Evolutionary conservation across 78 protist species (phyloP), one percentile per base, ranked within the genome.

Genomic region (Tieghemostelium lacteum): DNA sequence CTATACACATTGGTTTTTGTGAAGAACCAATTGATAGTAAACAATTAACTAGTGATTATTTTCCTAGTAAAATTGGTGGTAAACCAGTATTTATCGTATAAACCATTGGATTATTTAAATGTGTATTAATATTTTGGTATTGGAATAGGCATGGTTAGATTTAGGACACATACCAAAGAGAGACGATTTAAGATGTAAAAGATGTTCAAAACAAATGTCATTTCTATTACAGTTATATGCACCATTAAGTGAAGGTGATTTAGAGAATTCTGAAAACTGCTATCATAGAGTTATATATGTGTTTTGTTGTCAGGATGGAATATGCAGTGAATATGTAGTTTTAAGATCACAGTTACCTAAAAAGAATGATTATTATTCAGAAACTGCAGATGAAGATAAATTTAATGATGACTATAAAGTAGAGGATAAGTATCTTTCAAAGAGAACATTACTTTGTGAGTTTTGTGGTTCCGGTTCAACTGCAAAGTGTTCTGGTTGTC

Each of bases 31-130:
- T 58, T 73, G 50, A 83, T 66, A 24, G 58, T 45, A 34, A 61
- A 26, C 72, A 83, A 58, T 29, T 83, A n/a, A 83, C 76, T 12
- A 60, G 74, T 42, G 75, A 83, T 69, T 83, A 40, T 29, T 83
- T 83, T 14, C 91, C 91, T 39, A 69, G 61, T 58, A 83, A 83
- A 45, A 50, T 83, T 69, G 91, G 91, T 45, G 91, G 91, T 58
- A 69, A 69, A 42, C 91, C 91, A 36, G 91, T 83, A 83, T 16
- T 76, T 83, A 39, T 36, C 17, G 2, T 6, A 14, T 57, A 39
- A 24, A 28, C 3, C 1, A 49, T 50, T 22, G 29, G 22, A 28
- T 33, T n/a, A 54, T 28, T 39, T n/a, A 2, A 37, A 28, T 34
- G 16, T 55, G 5, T 39, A 39, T 66, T 39, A 39, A 4, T 4